Base-by-base conservation (phyloP, 2,329 filamentous ascomycete species). In the Fusarium sp. region DNA sequence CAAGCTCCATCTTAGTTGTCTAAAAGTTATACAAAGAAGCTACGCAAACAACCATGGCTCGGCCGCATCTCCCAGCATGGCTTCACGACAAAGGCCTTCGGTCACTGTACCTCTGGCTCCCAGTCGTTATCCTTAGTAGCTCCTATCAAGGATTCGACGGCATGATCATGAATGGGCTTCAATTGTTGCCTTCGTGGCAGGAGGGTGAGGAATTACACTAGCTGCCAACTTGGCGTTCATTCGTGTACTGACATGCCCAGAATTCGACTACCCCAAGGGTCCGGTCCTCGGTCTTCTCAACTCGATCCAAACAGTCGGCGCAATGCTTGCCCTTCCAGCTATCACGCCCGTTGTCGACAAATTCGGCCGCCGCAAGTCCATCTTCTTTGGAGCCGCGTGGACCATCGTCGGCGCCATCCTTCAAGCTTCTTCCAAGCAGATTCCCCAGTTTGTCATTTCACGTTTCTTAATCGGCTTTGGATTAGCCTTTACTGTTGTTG, bases 1-100 rank as follows among this genome's bases (percentile, higher is more conserved):
- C 6, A 31, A 20, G 9, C 16, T 8, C 11, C 2, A 31, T 31
- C 9, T 4, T 2, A 14, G 7, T 8, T 11, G 5, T 20, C 14
- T 20, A 13, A 22, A 24, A 22, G 31, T 27, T 35, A n/a, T 2
- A 35, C 2, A 11, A 57, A 57, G 8, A 56, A 33, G 27, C 11
- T 22, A 6, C 13, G 3, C 52, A 37, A 33, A 9, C 52, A 61
- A 33, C 9, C n/a, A 61, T 61, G 58, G 22, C 54, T 31, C 31
- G 20, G 33, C 60, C 60, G 35, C 48, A 45, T 27, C 64, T 37
- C 29, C 58, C 58, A 48, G 35, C 58, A 24, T 65, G 64, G 64
- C 39, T 35, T 18, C 56, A 60, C 64, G 64, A 65, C 64, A 45
- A 48, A 16, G 64, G 64, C n/a, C 54, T 65, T 11, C 27, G 64